phyloP scores from a whole-genome alignment of 257 asterid genomes.

The Capsicum baccatum region DNA sequence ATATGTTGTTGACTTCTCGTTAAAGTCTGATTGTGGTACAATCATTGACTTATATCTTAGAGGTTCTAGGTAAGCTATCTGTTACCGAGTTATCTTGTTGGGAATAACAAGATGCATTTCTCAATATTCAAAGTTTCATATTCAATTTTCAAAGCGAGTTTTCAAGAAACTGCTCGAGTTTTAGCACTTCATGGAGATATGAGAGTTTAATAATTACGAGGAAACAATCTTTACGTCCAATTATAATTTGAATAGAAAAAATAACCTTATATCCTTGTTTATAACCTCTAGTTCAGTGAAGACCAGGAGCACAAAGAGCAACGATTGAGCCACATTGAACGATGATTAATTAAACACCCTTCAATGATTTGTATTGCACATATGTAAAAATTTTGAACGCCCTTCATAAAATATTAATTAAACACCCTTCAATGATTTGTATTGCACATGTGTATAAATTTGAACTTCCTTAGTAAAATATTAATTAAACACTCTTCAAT shows the following conservation, averaged over 20 bases:
- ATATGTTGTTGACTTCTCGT: background rate
- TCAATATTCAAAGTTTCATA: no score
- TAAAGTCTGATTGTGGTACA: background rate
- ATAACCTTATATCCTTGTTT: background rate
- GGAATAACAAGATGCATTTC: background rate
- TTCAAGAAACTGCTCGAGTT: no score
- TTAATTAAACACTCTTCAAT: background rate
- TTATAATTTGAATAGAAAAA: background rate
- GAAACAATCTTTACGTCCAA: no score
- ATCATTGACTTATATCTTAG: background rate
- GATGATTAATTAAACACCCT: background rate
- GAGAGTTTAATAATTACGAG: background rate
- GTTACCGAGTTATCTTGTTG: no score
- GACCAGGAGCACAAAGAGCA: background rate
- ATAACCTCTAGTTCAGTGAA: background rate
- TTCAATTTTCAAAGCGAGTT: background rate
- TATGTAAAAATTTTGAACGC: background rate
- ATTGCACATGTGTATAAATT: background rate
- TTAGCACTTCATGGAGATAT: background rate
- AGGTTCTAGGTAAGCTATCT: background rate
- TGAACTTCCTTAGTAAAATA: background rate
- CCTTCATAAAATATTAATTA: background rate
- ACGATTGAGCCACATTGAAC: background rate
- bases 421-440: background rate
- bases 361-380: background rate